These are phyloP conservation scores for Leishmania mexicana DNA, from an alignment of 208 protist species.

Conservation along the genomic window DNA sequence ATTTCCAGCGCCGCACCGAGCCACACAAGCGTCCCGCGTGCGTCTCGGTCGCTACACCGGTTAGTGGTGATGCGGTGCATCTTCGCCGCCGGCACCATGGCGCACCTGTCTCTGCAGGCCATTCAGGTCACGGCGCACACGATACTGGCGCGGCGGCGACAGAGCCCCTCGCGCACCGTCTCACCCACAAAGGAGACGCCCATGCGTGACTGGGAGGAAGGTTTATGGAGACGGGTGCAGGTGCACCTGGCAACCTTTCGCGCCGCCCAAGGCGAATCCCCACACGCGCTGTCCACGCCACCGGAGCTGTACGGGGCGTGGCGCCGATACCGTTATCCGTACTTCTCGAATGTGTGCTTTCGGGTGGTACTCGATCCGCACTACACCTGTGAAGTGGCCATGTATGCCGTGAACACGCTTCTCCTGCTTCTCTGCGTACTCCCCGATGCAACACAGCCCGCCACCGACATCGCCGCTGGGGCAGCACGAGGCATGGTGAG, in stretches of 20 bases:
- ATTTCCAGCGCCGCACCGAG: slow-evolving; percentile 38
- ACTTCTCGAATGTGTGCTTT: slow-evolving; percentile 31
- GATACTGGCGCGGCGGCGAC: slow-evolving; percentile 43
- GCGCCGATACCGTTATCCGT: slow-evolving; percentile 34
- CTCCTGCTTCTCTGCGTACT: slow-evolving; percentile 27
- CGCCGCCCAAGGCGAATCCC: not conserved
- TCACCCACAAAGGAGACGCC: not conserved
- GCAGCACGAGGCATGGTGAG: not conserved
- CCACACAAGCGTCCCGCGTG: not conserved
- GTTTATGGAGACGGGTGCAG: slow-evolving; percentile 17
- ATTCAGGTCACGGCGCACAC: slow-evolving; percentile 62
- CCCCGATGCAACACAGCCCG: not conserved
- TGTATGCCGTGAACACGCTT: slow-evolving; percentile 57
- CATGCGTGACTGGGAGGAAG: not conserved
- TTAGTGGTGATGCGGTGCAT: slow-evolving; percentile 5
- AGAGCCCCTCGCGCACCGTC: not conserved
- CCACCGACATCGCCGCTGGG: not conserved
- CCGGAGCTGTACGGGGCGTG: slow-evolving; percentile 12
- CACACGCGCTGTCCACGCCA: too few species aligned
- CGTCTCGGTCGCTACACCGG: slow-evolving; percentile 2
- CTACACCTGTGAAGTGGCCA: slow-evolving; percentile 73
- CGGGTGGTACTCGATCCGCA: slow-evolving; percentile 67
- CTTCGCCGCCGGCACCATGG: slow-evolving; percentile 3
- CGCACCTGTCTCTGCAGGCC: slow-evolving; percentile 54
- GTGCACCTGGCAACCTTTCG: not conserved